Base-by-base conservation (phyloP, 1,284 basidiomycete species). In the Cutaneotrichosporon dermatis region DNA sequence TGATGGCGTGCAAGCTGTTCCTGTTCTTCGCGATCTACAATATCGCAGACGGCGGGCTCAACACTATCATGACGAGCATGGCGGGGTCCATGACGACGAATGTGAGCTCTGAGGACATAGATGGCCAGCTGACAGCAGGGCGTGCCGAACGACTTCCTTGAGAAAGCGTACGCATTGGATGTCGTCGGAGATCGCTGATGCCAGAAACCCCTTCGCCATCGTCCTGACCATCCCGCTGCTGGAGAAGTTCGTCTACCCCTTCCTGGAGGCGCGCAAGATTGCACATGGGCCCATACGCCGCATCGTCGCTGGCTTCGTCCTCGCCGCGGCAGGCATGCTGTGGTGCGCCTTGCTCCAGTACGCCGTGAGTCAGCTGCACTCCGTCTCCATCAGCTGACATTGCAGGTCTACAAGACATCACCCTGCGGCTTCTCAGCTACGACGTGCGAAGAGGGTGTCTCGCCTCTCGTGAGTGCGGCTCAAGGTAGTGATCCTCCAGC, bases 1-100 rank as follows among this genome's bases (percentile, higher is more conserved):
- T 80, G 66, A 71, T 73, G 48, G 81, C 81, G n/a, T 81, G 79
- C 66, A 72, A 70, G 36, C 76, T 81, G 57, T 82, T 81, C 71
- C 63, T 75, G 55, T 69, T 80, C 57, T 77, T 80, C 62, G 79
- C 80, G 11, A 73, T 81, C 63, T 82, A 80, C 75, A 75, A 73
- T 65, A 69, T 81, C 44, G 75, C 74, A 55, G 60, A 54, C 58
- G 75, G 72, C 64, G 59, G 64, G 41, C 70, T 78, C 4, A 54
- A 68, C 51, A 64, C 67, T 16, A 61, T 57, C 77, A 79, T 66
- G 71, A 73, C 51, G 13, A 55, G 54, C 54, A 79, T 80, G 75
- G 75, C 74, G 8, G 72, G 73, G 49, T 65, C 69, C 25, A 80
- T 82, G 79, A 66, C 66, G 35, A 69, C 79, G 33, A 71, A 79